phyloP scores from a whole-genome alignment of 169 alveolate species.

The Pseudocohnilembus persalinus region DNA sequence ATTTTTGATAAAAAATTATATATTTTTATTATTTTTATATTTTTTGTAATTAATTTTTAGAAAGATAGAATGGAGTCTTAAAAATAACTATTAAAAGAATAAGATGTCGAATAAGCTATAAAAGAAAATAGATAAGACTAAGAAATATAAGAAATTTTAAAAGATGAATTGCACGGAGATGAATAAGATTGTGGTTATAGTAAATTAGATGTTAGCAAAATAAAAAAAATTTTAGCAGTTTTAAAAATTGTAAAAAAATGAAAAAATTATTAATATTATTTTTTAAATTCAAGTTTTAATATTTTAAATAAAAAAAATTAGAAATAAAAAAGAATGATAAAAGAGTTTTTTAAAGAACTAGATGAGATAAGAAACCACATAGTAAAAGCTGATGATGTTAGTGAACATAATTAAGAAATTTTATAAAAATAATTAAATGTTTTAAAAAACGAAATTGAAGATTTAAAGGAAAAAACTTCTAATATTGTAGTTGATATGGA shows the following conservation, averaged over 20 bases:
- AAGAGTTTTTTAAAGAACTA: background rate
- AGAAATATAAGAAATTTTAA: background rate
- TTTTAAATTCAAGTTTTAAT: no score
- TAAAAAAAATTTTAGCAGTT: no score
- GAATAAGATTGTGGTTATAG: background rate
- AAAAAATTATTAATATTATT: no score
- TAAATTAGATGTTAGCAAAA: background rate
- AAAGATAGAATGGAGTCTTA: background rate
- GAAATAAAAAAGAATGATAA: background rate
- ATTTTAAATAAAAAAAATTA: no score
- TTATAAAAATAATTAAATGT: background rate
- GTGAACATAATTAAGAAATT: background rate
- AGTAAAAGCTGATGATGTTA: background rate
- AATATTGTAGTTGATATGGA: no score
- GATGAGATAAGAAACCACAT: background rate
- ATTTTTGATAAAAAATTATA: no score
- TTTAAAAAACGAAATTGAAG: background rate
- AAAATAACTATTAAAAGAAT: background rate
- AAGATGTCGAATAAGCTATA: background rate
- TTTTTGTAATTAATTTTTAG: no score
- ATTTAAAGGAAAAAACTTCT: no score
- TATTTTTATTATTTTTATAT: no score
- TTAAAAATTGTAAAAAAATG: background rate
- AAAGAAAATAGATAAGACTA: no score
- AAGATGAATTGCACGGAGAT: background rate